A percentile compares a stretch with the other conserved stretches of the same genome.
Conservation (phyloP, 106 monocot species). For the Allium cepa region DNA sequence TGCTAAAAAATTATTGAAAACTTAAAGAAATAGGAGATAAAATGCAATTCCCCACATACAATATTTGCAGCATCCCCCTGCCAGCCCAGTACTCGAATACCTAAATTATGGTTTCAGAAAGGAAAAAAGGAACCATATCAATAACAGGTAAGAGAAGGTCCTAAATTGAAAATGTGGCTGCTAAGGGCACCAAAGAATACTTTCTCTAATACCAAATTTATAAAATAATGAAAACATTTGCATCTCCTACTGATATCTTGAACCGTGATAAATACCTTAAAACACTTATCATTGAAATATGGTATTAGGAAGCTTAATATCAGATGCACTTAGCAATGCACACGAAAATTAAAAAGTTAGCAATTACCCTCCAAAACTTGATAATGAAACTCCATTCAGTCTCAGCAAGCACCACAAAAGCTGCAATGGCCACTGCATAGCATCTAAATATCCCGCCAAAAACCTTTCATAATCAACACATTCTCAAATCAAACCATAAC, state of each 20-base stretch:
- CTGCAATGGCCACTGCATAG: conserved; percentile 72
- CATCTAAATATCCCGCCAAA: conserved; percentile 91
- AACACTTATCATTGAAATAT: no score
- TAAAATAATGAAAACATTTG: neutral
- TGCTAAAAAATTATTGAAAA: neutral
- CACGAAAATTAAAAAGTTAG: neutral
- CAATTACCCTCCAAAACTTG: conserved; percentile 55
- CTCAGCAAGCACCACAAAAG: conserved; percentile 71
- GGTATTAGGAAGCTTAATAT: no score
- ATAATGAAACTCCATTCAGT: conserved; percentile 82
- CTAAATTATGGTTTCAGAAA: conserved; percentile 15
- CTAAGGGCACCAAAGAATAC: no score
- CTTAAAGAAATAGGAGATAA: neutral
- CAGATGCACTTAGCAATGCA: no score
- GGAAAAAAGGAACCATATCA: no score
- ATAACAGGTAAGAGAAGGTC: no score
- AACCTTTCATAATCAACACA: conserved; percentile 27
- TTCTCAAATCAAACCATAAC: no score
- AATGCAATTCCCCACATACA: conserved; percentile 37
- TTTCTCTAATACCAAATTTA: neutral
- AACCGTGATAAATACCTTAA: no score
- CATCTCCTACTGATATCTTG: no score
- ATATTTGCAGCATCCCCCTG: conserved; percentile 96
- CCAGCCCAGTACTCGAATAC: conserved; percentile 84
- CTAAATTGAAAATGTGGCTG: no score